Evolutionary conservation across 2,329 filamentous ascomycete species (phyloP), one percentile per base, ranked within the genome.

Genomic region (Clonostachys chloroleuca): DNA sequence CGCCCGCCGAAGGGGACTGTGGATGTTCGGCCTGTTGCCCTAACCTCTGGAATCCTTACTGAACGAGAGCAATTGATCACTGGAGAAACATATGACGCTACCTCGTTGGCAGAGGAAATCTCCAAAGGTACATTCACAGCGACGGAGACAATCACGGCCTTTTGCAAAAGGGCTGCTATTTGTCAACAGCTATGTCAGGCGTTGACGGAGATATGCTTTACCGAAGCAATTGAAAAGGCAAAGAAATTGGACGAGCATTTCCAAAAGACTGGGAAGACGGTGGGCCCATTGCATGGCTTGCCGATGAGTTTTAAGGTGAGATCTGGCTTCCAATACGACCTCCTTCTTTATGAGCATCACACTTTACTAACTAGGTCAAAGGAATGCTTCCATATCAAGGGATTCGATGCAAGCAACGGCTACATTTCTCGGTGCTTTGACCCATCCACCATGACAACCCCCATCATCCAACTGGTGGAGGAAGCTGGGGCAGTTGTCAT

Each of bases 331-430:
- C 16, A 24, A 24, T 40, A 43, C n/a, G 2, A 10, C 2, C 24
- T 30, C 10, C 24, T 30, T 30, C 24, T 30, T 30, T 30, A 10
- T 30, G 24, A 30, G 8, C 4, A 30, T 30, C 8, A 30, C 8
- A 3, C 10, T 30, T 2, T 30, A 10, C 24, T 30, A 3, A 30
- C 4, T 1, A 10, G 9, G 24, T 30, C 8, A 30, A 90, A 90
- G 57, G 86, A 89, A 64, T 83, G 84, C 57, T 84, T 88, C 69
- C 77, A 87, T 49, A 65, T 87, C 13, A 59, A 62, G 3, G 81
- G 81, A 6, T 70, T 81, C 13, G 81, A 84, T 51, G 70, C 79
- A 18, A 83, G 81, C 0, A 73, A 85, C 1, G 85, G 86, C 5
- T 84, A 90, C 50, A 76, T 77, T 0, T 75, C 77, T 1, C 74